phyloP scores from a whole-genome alignment of 495 filamentous ascomycete species.

The Acidomyces sp. region DNA sequence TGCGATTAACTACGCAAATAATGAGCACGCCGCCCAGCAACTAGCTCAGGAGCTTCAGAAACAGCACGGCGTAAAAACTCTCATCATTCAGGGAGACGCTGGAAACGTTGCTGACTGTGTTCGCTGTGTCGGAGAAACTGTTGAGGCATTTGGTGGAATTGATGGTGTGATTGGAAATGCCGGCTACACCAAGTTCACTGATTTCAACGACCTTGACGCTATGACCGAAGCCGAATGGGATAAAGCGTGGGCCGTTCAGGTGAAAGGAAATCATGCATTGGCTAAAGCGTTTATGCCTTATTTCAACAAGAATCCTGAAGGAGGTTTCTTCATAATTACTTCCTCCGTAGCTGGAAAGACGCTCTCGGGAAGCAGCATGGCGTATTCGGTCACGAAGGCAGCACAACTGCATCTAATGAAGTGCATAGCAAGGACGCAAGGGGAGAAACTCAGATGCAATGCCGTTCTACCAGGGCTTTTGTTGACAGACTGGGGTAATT shows the following conservation, averaged over 20 bases:
- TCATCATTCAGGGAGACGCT: slow-evolving; percentile 48
- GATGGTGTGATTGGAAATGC: slow-evolving; percentile 63
- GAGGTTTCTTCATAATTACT: slow-evolving; percentile 56
- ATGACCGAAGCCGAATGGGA: slow-evolving; percentile 58
- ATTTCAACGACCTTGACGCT: slow-evolving; percentile 50
- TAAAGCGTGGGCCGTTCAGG: slow-evolving; percentile 57
- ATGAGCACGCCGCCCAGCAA: slow-evolving; percentile 39
- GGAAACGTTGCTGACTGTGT: slow-evolving; percentile 43
- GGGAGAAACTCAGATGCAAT: slow-evolving; percentile 52
- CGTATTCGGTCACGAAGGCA: slow-evolving; percentile 55
- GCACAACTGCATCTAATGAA: slow-evolving; percentile 60
- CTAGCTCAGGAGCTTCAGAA: slow-evolving; percentile 39
- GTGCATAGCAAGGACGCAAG: slow-evolving; percentile 54
- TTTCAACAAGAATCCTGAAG: slow-evolving; percentile 56
- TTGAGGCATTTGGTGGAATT: slow-evolving; percentile 49
- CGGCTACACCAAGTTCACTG: slow-evolving; percentile 40
- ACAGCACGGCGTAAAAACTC: slow-evolving; percentile 41
- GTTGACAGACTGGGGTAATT: slow-evolving; percentile 52
- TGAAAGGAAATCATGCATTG: slow-evolving; percentile 51
- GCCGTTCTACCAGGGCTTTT: slow-evolving; percentile 54
- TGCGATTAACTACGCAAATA: slow-evolving; percentile 56
- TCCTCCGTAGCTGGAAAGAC: slow-evolving; percentile 43
- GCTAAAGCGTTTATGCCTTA: slow-evolving; percentile 49
- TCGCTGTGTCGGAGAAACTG: slow-evolving; percentile 40
- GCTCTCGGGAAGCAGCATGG: slow-evolving; percentile 43